phyloP scores from a whole-genome alignment of 2,329 filamentous ascomycete genomes.

The Coniochaeta hoffmannii region DNA sequence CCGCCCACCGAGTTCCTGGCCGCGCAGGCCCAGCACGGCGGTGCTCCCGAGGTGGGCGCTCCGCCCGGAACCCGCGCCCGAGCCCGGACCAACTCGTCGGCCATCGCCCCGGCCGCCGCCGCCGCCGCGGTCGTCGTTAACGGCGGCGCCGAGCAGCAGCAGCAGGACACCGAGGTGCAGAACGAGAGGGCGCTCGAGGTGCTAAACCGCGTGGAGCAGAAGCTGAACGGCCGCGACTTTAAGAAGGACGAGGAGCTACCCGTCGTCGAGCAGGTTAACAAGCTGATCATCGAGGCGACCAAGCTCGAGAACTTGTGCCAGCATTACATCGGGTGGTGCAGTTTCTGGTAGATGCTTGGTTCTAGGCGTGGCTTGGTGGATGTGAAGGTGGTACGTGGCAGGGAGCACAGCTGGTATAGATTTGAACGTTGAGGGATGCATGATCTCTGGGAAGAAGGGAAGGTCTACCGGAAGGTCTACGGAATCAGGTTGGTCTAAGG shows the following conservation, averaged over 20 bases:
- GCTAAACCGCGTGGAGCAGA: constrained; percentile 85
- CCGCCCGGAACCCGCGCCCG: constrained; percentile 42
- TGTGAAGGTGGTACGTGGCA: too few species aligned
- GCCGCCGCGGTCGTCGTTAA: constrained; percentile 25
- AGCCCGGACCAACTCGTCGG: constrained; percentile 53
- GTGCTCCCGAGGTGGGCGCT: constrained; percentile 29
- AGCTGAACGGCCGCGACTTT: constrained; percentile 90
- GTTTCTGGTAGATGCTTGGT: constrained; percentile 66
- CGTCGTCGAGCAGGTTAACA: constrained; percentile 84
- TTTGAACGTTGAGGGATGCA: too few species aligned
- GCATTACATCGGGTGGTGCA: constrained; percentile 99
- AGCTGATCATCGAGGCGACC: constrained; percentile 89
- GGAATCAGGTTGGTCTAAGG: too few species aligned
- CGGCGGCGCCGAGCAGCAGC: constrained; percentile 11
- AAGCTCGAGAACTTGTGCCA: constrained; percentile 97
- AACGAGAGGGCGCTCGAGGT: constrained; percentile 92
- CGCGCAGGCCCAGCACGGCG: constrained; percentile 23
- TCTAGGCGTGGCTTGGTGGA: background rate
- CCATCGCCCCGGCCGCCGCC: constrained; percentile 9
- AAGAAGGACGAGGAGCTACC: constrained; percentile 77
- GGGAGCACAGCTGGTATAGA: too few species aligned
- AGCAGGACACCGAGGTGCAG: constrained; percentile 65
- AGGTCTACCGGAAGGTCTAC: too few species aligned
- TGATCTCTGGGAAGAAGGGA: background rate
- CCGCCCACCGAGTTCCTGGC: constrained; percentile 53